These are phyloP conservation scores for Coemansia sp. DNA, from an alignment of 192 early-diverging fungal genomes.

Conservation along the genomic window DNA sequence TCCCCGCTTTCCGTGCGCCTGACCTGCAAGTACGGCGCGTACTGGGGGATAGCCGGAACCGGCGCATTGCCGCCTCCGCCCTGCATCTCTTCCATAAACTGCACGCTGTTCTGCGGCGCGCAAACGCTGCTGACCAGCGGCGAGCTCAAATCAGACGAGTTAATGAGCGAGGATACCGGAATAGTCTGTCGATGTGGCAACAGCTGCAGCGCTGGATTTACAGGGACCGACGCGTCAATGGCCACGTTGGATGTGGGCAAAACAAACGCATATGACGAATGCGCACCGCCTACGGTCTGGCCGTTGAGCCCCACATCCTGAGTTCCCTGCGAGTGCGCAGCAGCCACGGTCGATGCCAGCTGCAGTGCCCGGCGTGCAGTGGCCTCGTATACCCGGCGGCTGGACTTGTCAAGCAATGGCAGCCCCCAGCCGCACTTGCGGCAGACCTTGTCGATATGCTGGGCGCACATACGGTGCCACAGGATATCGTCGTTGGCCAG, in stretches of 20 bases:
- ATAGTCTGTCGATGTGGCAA: conserved; percentile 15
- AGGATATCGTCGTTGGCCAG: conserved; percentile 89
- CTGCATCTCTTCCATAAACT: conserved; percentile 28
- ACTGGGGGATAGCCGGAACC: background rate
- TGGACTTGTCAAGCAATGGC: conserved; percentile 72
- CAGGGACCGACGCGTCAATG: conserved; percentile 11
- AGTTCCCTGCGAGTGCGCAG: background rate
- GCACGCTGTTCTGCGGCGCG: conserved; percentile 34
- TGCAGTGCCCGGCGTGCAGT: conserved; percentile 36
- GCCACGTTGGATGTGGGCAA: conserved; percentile 19
- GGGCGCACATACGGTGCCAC: conserved; percentile 97
- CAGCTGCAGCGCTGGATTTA: background rate
- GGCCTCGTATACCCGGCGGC: conserved; percentile 52
- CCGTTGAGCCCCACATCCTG: background rate
- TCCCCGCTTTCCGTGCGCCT: conserved; percentile 13
- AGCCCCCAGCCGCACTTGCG: conserved; percentile 96
- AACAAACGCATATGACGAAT: conserved; percentile 16
- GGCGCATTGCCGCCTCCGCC: background rate
- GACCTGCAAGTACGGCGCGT: background rate
- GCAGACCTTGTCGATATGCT: conserved; percentile 97
- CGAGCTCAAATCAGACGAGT: conserved; percentile 26
- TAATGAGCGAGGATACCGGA: conserved; percentile 49
- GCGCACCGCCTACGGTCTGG: background rate
- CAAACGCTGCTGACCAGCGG: conserved; percentile 50
- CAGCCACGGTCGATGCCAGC: conserved; percentile 17